Evolutionary conservation across 1,284 basidiomycete species (phyloP), one percentile per base, ranked within the genome.

Genomic region (Ustilago shanxiensis): DNA sequence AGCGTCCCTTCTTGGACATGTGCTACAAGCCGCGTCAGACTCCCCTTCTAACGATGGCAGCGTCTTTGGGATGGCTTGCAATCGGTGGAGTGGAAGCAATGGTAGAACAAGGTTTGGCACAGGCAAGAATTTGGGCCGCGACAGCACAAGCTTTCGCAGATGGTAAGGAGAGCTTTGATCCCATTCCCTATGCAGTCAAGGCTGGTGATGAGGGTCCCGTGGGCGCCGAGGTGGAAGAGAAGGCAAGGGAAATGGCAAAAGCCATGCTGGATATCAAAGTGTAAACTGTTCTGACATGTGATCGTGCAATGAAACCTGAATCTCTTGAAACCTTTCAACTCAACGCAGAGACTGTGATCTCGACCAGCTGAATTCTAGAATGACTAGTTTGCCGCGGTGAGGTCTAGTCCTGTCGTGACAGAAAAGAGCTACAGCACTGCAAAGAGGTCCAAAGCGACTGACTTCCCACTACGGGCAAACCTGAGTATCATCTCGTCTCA

Each of bases 91-190:
- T 86, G 6, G 82, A 86, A 60, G 86, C 85, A 10, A 86, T 86
- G 86, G 83, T 87, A n/a, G 85, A 86, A 51, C 86, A 87, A 63
- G 86, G 86, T 9, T 64, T 87, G 28, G 84, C 85, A 39, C 86
- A 87, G 72, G 80, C 81, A 22, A 68, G 85, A 14, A 84, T 85
- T 83, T 84, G 75, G 76, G 79, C 79, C 7, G 77, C 79, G 6
- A 65, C 60, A 5, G 76, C 72, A 5, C 47, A 56, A 20, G 79
- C 79, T 22, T 62, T 79, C 9, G 50, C 49, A 18, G 54, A 69
- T n/a, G 73, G 66, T 2, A 44, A 41, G 18, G 54, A 60, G 45
- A 41, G 37, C 9, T 71, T 69, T 10, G 77, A 79, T 45, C 79
- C 79, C 16, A 71, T 76, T 39, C 53, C 52, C 6, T 79, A 22